Percentiles rank a stretch among this genome's conserved stretches.
Conservation (phyloP, 495 filamentous ascomycete species). For the Aspergillus indologenus region DNA sequence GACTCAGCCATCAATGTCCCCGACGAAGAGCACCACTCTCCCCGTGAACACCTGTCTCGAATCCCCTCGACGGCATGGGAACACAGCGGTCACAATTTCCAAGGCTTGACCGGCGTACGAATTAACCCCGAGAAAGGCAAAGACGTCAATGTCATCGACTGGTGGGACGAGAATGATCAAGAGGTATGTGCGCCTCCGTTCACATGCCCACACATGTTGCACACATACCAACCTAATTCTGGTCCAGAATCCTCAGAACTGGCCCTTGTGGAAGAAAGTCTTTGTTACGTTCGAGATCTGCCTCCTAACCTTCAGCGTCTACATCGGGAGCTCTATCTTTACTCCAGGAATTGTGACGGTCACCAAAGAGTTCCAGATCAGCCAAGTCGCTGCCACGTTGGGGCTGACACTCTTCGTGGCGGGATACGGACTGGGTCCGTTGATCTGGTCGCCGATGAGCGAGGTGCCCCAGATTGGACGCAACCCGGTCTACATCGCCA, state of each 20-base stretch:
- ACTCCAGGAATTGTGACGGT: slow-evolving; percentile 34
- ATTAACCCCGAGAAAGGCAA: slow-evolving; percentile 34
- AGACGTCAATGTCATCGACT: slow-evolving; percentile 32
- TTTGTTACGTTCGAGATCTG: slow-evolving; percentile 45
- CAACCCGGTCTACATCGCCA: slow-evolving; percentile 42
- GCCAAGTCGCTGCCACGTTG: slow-evolving; percentile 40
- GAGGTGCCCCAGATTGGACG: slow-evolving; percentile 49
- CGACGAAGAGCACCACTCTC: slow-evolving; percentile 2
- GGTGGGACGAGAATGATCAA: slow-evolving; percentile 32
- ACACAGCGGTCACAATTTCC: slow-evolving; percentile 1
- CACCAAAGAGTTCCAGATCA: slow-evolving; percentile 37
- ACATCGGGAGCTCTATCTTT: slow-evolving; percentile 49
- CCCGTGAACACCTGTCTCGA: not conserved
- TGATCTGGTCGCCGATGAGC: slow-evolving; percentile 44
- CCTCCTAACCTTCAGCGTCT: slow-evolving; percentile 46
- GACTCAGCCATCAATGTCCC: slow-evolving; percentile 12
- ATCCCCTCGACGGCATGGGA: slow-evolving; percentile 8
- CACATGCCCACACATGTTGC: not conserved
- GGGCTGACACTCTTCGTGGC: slow-evolving; percentile 47
- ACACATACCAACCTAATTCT: not conserved
- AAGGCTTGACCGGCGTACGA: slow-evolving; percentile 19
- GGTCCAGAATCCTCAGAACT: slow-evolving; percentile 39
- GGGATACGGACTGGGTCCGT: slow-evolving; percentile 42
- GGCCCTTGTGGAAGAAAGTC: slow-evolving; percentile 37
- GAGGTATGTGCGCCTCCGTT: slow-evolving; percentile 13